Evolutionary conservation across 805 yeast species (phyloP).

Genomic region (Kuraishia molischiana): DNA sequence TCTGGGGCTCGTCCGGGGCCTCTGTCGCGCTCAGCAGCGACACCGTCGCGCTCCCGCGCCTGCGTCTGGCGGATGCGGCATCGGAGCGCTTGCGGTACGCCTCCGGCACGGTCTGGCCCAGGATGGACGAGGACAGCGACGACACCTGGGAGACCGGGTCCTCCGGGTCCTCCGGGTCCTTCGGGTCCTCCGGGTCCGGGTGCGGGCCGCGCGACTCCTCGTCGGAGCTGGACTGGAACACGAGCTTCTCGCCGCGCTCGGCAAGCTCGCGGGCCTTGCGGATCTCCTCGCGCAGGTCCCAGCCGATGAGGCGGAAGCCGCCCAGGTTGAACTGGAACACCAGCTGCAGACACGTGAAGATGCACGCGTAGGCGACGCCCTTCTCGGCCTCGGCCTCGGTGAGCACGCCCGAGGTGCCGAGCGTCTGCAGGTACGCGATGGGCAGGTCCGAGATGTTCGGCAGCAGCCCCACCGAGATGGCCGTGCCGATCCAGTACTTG

Average conservation of each 20-base stretch:
- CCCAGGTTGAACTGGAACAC: conserved; percentile 71
- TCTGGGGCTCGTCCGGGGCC: conserved; percentile 28
- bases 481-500: conserved; percentile 67
- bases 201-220: background rate
- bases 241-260: background rate
- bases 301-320: conserved; percentile 54
- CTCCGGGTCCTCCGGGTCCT: background rate
- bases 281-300: conserved; percentile 45
- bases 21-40: conserved; percentile 5
- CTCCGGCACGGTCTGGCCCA: background rate
- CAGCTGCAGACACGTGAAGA: conserved; percentile 61
- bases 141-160: background rate
- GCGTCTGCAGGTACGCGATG: conserved; percentile 70
- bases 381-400: conserved; percentile 48
- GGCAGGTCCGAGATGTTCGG: conserved; percentile 81
- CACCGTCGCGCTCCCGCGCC: background rate
- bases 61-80: background rate
- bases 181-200: background rate
- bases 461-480: conserved; percentile 60
- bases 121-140: conserved; percentile 2
- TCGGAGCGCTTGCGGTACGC: background rate
- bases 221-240: background rate
- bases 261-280: background rate
- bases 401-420: conserved; percentile 55
- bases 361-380: conserved; percentile 80